Evolutionary conservation across 2,329 filamentous ascomycete genomes (phyloP), one percentile per base, ranked within the genome.

Genomic region (Chrysoporthe cubensis): DNA sequence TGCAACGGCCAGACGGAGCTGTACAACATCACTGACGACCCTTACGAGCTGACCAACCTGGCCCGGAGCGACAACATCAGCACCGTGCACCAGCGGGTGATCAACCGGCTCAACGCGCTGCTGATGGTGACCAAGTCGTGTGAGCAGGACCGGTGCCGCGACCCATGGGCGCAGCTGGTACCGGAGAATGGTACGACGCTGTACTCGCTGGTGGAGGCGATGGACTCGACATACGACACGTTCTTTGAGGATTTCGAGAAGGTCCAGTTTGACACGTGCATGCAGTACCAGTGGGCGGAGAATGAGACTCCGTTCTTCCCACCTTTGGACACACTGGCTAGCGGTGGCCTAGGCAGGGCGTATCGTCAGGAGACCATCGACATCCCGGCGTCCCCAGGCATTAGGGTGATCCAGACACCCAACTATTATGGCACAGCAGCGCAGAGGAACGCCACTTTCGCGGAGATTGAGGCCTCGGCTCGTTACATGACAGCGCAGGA

Each of bases 61-160:
- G 58, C 65, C 26, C 65, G 67, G 16, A 16, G 58, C 48, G 43
- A 44, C 8, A 26, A 21, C 18, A 67, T 81, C n/a, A 72, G 80
- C 7, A 78, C 77, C 5, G 71, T 76, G 4, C 75, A 78, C 1
- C 66, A 73, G 6, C 80, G 82, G 63, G 78, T 87, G 0, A 72
- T 84, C 3, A 76, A 80, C 32, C 83, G 87, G 2, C 80, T 91
- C 0, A 87, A 90, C 69, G 79, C 86, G 2, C 79, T 90, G 1
- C 79, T 89, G 59, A 78, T 90, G 69, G 85, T 89, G 1, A 79
- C 88, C 34, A 90, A 90, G 77, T 85, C 85, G 4, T 90, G 88
- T 76, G 84, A 85, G 72, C 84, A 81, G 9, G 71, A 78, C 11
- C 79, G 80, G 0, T 90, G 88, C 72, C 77, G 82, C 4, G 76